These are phyloP conservation scores for Paxillus involutus DNA, from an alignment of 768 basidiomycete genomes.

Conservation along the genomic window DNA sequence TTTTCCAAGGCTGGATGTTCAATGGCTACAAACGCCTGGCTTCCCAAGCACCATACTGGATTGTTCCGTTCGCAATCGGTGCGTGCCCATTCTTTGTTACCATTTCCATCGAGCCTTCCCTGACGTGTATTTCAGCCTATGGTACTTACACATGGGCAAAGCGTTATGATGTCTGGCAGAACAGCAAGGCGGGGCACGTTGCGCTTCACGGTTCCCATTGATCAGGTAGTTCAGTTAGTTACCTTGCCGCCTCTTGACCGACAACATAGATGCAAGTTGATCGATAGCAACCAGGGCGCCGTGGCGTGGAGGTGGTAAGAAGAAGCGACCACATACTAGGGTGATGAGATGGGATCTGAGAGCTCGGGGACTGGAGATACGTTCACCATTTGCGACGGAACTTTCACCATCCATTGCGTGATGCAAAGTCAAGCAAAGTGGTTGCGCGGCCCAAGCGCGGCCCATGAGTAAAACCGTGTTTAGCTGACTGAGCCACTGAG, in stretches of 20 bases:
- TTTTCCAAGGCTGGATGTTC: constrained; percentile 76
- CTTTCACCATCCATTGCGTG: too few relatives aligned
- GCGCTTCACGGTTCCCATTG: constrained; percentile 38
- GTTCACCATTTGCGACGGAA: too few relatives aligned
- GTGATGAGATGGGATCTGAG: too few relatives aligned
- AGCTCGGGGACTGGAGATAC: too few relatives aligned
- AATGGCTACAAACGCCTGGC: constrained; percentile 82
- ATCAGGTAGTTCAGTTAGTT: constrained; percentile 15
- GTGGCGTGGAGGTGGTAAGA: too few relatives aligned
- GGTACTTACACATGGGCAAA: constrained; percentile 80
- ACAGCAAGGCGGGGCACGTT: constrained; percentile 81
- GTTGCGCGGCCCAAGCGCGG: neutral
- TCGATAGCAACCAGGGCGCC: neutral
- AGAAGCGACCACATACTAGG: too few relatives aligned
- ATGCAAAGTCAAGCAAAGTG: too few relatives aligned
- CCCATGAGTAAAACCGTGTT: neutral
- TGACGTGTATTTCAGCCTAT: constrained; percentile 52
- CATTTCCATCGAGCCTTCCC: neutral
- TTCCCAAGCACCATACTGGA: constrained; percentile 74
- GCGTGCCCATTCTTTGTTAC: constrained; percentile 30
- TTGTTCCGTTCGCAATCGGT: constrained; percentile 78
- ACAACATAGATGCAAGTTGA: constrained; percentile 16
- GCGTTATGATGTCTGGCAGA: constrained; percentile 59
- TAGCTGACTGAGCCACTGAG: constrained; percentile 18
- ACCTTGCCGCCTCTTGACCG: constrained; percentile 6